Percentiles rank a stretch among this genome's conserved stretches.
Conservation (phyloP, 1,139 yeast genomes). For the Ogataea hybrid region DNA sequence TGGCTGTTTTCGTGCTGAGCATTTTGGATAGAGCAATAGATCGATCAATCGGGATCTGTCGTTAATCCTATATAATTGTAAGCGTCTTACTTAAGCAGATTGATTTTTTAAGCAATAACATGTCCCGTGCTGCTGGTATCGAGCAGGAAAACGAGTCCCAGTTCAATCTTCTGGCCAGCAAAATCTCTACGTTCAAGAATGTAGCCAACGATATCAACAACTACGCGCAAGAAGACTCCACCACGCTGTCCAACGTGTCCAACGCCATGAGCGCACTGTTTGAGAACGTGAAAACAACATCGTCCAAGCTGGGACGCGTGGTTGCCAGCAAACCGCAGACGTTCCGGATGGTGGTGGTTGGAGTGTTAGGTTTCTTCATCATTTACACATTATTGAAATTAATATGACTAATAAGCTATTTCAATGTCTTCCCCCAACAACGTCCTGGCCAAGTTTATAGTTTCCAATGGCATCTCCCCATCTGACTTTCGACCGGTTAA, state of each 20-base stretch:
- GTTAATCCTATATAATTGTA: too few relatives aligned
- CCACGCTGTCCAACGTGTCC: slow-evolving; percentile 54
- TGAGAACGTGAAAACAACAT: slow-evolving; percentile 61
- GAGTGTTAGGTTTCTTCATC: slow-evolving; percentile 60
- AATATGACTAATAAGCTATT: slow-evolving; percentile 25
- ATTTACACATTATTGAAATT: slow-evolving; percentile 66
- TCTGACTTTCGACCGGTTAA: slow-evolving; percentile 85
- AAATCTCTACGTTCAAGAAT: slow-evolving; percentile 56
- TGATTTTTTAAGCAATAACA: slow-evolving; percentile 17
- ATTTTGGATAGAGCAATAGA: not conserved
- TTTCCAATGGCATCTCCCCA: slow-evolving; percentile 96
- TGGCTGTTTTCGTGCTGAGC: too few relatives aligned
- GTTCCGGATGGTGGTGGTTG: slow-evolving; percentile 56
- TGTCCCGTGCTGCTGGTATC: slow-evolving; percentile 46
- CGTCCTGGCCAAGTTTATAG: slow-evolving; percentile 86
- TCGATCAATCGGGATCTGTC: not conserved
- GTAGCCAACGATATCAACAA: slow-evolving; percentile 63
- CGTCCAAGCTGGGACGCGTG: slow-evolving; percentile 62
- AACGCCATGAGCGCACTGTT: slow-evolving; percentile 61
- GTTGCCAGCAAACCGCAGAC: slow-evolving; percentile 55
- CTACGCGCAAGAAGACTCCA: slow-evolving; percentile 55
- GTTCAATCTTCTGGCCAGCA: slow-evolving; percentile 57
- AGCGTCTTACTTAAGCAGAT: slow-evolving; percentile 3
- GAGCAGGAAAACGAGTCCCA: slow-evolving; percentile 57
- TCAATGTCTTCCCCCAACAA: slow-evolving; percentile 41